phyloP scores from a whole-genome alignment of 306 rosid genomes.

The Amphicarpaea edgeworthii region DNA sequence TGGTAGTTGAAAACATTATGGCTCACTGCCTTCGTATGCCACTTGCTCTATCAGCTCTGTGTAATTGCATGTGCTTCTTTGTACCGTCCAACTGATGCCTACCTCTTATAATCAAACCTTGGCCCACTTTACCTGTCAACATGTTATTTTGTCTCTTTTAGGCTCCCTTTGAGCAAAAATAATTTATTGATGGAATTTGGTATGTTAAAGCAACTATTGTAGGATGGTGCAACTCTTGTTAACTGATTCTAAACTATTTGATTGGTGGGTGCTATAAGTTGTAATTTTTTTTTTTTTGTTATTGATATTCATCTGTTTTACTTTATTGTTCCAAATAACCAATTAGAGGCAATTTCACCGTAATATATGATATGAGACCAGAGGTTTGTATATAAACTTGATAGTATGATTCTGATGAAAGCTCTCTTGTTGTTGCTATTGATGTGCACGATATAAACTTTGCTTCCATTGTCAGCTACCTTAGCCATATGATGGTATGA shows the following conservation, averaged over 20 bases:
- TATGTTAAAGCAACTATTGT: slow-evolving; percentile 34
- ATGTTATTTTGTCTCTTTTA: slow-evolving; percentile 53
- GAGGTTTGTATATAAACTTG: slow-evolving; percentile 13
- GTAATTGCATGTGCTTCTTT: slow-evolving; percentile 62
- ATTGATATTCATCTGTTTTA: slow-evolving; percentile 29
- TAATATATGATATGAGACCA: background rate
- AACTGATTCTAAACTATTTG: slow-evolving; percentile 46
- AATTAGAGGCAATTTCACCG: slow-evolving; percentile 6
- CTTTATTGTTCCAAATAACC: slow-evolving; percentile 15
- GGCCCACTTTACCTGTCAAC: slow-evolving; percentile 60
- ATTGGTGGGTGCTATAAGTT: slow-evolving; percentile 34
- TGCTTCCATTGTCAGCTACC: background rate
- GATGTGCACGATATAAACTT: slow-evolving; percentile 2
- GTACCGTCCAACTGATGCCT: slow-evolving; percentile 60
- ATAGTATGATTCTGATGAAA: background rate
- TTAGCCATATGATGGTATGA: background rate
- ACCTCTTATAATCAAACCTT: slow-evolving; percentile 49
- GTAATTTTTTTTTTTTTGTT: slow-evolving; percentile 12
- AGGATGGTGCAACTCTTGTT: slow-evolving; percentile 32
- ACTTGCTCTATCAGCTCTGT: slow-evolving; percentile 59
- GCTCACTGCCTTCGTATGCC: slow-evolving; percentile 42
- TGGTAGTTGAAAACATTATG: slow-evolving; percentile 69
- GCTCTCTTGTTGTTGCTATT: background rate
- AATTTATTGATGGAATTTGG: slow-evolving; percentile 54
- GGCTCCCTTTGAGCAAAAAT: slow-evolving; percentile 47